Base-by-base conservation (phyloP, 2,329 filamentous ascomycete genomes). In the Fusarium fracticaudum region DNA sequence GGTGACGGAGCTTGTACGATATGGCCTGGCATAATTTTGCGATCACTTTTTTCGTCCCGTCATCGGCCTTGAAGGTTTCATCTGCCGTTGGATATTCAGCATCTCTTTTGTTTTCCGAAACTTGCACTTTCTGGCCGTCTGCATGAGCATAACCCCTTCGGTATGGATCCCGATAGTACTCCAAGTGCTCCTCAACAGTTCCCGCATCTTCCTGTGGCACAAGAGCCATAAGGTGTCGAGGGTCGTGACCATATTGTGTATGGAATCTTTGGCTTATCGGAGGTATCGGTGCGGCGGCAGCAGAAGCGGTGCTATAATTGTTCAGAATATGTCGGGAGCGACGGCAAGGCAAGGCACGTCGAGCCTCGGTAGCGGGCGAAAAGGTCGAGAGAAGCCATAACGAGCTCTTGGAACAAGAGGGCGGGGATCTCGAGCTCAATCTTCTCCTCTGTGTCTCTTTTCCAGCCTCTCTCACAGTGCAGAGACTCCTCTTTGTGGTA, bases 81-180 rank as follows among this genome's bases (percentile, higher is more conserved):
- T 85, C 79, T 41, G 80, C 77, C 5, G 83, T 82, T 2, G 88
- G 87, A 50, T 85, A 86, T 22, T 85, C 79, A 22, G 83, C 76
- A 64, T 91, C 88, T 33, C 86, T 82, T n/a, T 77, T 79, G 31
- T 81, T 84, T 58, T 90, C 85, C 4, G 89, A 89, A 17, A 91
- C 81, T 8, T 79, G 81, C 11, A 91, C 72, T 13, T 83, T 81
- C 1, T 87, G 87, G 1, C 84, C 86, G 62, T 88, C 84, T 4
- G 87, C 79, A 13, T 82, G 83, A 14, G 89, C 89, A 75, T 89
- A 90, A 20, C 87, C 85, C 38, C 87, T 84, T 55, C 86, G 82
- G 70, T 87, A 89, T 1, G 88, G 89, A 67, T 90, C 87, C 31
- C 83, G 84, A 53, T 89, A 78, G 50, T 86, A 85, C 40, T 86